Percentiles rank a stretch among this genome's conserved stretches.
Conservation (phyloP, 805 yeast genomes). For the Tetrapisispora arboricola region DNA sequence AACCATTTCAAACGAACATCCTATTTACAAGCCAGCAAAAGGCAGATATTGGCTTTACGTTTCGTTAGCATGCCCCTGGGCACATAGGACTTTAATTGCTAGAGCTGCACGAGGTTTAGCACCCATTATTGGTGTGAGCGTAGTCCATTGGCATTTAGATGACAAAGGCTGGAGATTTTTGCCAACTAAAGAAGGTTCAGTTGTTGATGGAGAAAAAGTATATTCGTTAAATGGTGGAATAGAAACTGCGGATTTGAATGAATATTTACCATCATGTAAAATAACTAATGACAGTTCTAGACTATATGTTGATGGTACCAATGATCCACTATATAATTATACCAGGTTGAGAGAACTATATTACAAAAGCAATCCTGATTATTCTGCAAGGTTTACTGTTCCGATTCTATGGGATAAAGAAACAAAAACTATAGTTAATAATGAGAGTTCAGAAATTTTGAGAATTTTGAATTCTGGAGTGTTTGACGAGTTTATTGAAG, state of each 20-base stretch:
- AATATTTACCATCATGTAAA: slow-evolving; percentile 8
- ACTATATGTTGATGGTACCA: slow-evolving; percentile 32
- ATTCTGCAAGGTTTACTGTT: slow-evolving; percentile 78
- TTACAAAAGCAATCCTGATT: slow-evolving; percentile 62
- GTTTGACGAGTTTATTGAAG: slow-evolving; percentile 42
- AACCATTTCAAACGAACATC: slow-evolving; percentile 44
- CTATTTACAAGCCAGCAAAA: slow-evolving; percentile 61
- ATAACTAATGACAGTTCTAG: slow-evolving; percentile 15
- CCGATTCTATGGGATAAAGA: slow-evolving; percentile 91
- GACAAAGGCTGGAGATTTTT: slow-evolving; percentile 78
- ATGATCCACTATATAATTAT: slow-evolving; percentile 51
- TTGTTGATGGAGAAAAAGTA: slow-evolving; percentile 8
- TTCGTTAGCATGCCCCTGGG: slow-evolving; percentile 91
- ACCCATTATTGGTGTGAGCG: slow-evolving; percentile 52
- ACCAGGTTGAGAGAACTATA: slow-evolving; percentile 61
- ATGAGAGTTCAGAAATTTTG: slow-evolving; percentile 84
- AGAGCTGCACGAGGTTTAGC: slow-evolving; percentile 65
- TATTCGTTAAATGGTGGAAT: slow-evolving; percentile 17
- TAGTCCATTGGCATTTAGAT: slow-evolving; percentile 89
- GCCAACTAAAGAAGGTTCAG: slow-evolving; percentile 7
- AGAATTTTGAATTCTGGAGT: slow-evolving; percentile 74
- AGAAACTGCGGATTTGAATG: slow-evolving; percentile 4
- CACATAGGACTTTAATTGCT: slow-evolving; percentile 71
- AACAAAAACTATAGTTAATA: slow-evolving; percentile 73
- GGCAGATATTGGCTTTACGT: slow-evolving; percentile 82